Conservation (phyloP, 768 basidiomycete species). For the Wakefieldia striispora region DNA sequence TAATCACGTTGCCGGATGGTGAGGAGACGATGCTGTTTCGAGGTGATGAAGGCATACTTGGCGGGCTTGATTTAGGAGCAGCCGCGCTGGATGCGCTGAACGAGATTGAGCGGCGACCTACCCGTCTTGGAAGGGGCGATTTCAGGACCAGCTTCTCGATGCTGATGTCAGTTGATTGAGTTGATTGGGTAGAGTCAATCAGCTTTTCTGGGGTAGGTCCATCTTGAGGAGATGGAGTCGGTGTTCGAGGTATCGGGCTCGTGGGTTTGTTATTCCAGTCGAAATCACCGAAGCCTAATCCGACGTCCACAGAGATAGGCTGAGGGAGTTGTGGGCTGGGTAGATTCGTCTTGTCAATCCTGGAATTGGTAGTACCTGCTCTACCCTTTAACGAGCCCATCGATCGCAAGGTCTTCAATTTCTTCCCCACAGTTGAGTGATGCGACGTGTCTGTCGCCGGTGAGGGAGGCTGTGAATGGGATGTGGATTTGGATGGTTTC, state of each 20-base stretch:
- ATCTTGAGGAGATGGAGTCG: slow-evolving; percentile 20
- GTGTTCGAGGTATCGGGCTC: slow-evolving; percentile 9
- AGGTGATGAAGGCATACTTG: slow-evolving; percentile 53
- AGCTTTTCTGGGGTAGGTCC: slow-evolving; percentile 17
- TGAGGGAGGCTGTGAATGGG: slow-evolving; percentile 46
- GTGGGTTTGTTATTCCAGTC: slow-evolving; percentile 44
- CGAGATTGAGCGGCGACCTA: slow-evolving; percentile 72
- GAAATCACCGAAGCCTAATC: slow-evolving; percentile 53
- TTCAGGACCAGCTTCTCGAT: slow-evolving; percentile 38
- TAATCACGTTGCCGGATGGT: slow-evolving; percentile 19
- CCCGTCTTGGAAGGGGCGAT: slow-evolving; percentile 41
- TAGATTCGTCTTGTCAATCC: slow-evolving; percentile 38
- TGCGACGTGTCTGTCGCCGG: slow-evolving; percentile 39
- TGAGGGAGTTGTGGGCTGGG: slow-evolving; percentile 55
- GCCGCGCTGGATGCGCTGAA: slow-evolving; percentile 41
- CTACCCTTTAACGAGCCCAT: slow-evolving; percentile 77
- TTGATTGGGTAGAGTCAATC: slow-evolving; percentile 15
- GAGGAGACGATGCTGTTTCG: slow-evolving; percentile 43
- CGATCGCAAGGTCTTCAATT: slow-evolving; percentile 71
- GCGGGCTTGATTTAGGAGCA: slow-evolving; percentile 37
- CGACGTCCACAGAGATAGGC: slow-evolving; percentile 52
- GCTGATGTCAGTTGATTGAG: slow-evolving; percentile 24
- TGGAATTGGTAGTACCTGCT: slow-evolving; percentile 20
- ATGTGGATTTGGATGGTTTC: slow-evolving; percentile 42
- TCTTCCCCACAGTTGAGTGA: slow-evolving; percentile 40